These are phyloP conservation scores for Pythium aquatile DNA, from an alignment of 352 stramenopile genomes.

Conservation along the genomic window DNA sequence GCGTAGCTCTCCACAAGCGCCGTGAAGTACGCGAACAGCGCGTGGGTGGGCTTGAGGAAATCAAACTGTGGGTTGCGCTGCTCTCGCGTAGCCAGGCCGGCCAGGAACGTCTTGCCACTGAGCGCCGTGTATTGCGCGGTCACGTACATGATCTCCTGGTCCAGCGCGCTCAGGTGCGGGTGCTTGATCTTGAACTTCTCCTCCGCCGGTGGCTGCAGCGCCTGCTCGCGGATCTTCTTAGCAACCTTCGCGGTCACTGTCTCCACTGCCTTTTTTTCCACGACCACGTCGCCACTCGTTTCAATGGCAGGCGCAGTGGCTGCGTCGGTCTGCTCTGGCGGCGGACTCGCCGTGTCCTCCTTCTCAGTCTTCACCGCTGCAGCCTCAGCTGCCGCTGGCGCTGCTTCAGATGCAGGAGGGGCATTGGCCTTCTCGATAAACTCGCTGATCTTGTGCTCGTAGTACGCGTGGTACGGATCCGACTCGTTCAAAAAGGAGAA, in stretches of 20 bases:
- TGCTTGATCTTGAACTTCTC: conserved; percentile 89
- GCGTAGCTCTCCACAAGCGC: conserved; percentile 97
- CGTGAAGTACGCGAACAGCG: conserved; percentile 98
- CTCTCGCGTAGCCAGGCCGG: conserved; percentile 92
- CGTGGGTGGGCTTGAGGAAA: conserved; percentile 97
- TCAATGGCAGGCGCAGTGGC: conserved; percentile 35
- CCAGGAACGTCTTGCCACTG: conserved; percentile 94
- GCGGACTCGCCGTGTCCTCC: background rate
- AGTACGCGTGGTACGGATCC: conserved; percentile 98
- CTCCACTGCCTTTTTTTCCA: conserved; percentile 86
- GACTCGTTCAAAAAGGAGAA: conserved; percentile 96
- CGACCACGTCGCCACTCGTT: conserved; percentile 53
- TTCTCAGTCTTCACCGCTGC: conserved; percentile 1
- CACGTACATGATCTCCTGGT: conserved; percentile 98
- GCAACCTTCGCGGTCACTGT: conserved; percentile 79
- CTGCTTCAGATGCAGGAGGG: background rate
- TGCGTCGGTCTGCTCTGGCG: conserved; percentile 28
- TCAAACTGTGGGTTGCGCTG: conserved; percentile 97
- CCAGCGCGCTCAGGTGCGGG: conserved; percentile 85
- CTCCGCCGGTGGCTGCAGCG: conserved; percentile 54
- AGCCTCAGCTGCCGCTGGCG: conserved; percentile 31
- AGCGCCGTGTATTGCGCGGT: conserved; percentile 98
- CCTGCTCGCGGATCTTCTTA: conserved; percentile 92
- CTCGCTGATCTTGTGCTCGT: conserved; percentile 95
- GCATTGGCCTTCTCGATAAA: conserved; percentile 57